Evolutionary conservation across 306 rosid genomes (phyloP).

Genomic region (Dicorynia guianensis): DNA sequence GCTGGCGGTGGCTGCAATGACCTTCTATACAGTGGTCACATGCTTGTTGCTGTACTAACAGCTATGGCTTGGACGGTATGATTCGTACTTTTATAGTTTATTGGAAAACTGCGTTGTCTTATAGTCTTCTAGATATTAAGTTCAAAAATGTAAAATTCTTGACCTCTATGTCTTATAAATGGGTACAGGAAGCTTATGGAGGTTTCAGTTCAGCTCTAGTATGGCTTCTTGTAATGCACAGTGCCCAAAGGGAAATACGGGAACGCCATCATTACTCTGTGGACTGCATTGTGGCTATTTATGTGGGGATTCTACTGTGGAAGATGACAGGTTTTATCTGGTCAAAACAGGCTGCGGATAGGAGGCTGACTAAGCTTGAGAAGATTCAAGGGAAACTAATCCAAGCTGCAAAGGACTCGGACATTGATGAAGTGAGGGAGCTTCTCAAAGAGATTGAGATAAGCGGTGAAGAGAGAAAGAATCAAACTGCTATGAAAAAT

Average conservation of each 20-base stretch:
- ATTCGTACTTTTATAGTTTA: constrained; percentile 3
- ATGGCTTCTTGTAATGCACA: constrained; percentile 85
- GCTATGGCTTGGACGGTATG: constrained; percentile 99
- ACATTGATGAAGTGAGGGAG: constrained; percentile 80
- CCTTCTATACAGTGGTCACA: constrained; percentile 94
- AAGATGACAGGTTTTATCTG: constrained; percentile 88
- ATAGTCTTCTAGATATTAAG: constrained; percentile 6
- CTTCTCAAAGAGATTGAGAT: constrained; percentile 73
- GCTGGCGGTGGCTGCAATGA: constrained; percentile 99
- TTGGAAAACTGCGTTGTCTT: constrained; percentile 22
- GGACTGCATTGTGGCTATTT: constrained; percentile 85
- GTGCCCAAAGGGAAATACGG: constrained; percentile 93
- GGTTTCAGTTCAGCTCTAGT: constrained; percentile 84
- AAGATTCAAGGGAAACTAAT: constrained; percentile 73
- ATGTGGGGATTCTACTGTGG: constrained; percentile 92
- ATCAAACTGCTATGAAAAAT: constrained; percentile 44
- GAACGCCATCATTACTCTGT: constrained; percentile 90
- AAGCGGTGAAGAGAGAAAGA: constrained; percentile 57
- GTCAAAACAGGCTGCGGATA: constrained; percentile 53
- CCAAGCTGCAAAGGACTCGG: constrained; percentile 89
- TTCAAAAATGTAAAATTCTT: constrained; percentile 25
- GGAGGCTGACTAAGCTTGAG: constrained; percentile 63
- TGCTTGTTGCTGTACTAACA: constrained; percentile 93
- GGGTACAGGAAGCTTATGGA: constrained; percentile 93
- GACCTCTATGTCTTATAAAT: constrained; percentile 21